Evolutionary conservation across 1,139 yeast species (phyloP).

Genomic region (Yamadazyma dendronema): DNA sequence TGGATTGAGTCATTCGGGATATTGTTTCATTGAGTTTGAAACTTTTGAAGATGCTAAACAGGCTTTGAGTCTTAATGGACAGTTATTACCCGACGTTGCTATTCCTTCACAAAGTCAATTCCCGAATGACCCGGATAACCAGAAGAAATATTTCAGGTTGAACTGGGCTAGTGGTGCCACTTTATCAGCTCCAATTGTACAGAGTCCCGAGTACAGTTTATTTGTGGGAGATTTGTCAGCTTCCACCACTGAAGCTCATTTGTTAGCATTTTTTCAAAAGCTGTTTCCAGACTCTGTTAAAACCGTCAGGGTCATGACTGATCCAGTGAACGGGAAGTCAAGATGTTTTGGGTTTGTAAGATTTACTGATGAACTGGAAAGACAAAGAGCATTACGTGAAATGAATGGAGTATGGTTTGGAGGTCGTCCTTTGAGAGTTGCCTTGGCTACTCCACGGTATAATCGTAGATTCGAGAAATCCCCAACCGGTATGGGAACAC

Average conservation of each 20-base stretch:
- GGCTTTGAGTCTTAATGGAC: constrained; percentile 64
- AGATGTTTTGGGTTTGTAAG: constrained; percentile 78
- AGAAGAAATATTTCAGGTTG: constrained; percentile 59
- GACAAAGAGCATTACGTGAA: constrained; percentile 61
- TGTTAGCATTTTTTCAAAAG: constrained; percentile 64
- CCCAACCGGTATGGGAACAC: neutral
- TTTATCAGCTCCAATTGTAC: constrained; percentile 49
- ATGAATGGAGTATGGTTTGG: constrained; percentile 77
- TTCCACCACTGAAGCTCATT: constrained; percentile 66
- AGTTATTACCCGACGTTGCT: constrained; percentile 56
- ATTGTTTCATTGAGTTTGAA: constrained; percentile 71
- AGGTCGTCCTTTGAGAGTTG: constrained; percentile 72
- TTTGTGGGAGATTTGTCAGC: constrained; percentile 82
- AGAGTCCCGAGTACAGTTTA: constrained; percentile 56
- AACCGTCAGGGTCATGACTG: constrained; percentile 74
- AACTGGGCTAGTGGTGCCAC: constrained; percentile 78
- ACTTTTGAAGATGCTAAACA: constrained; percentile 62
- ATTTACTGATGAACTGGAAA: constrained; percentile 61
- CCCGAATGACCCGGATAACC: constrained; percentile 49
- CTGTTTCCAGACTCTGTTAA: constrained; percentile 60
- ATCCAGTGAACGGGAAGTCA: constrained; percentile 67
- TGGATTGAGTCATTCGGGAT: constrained; percentile 59
- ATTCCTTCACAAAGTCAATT: constrained; percentile 45
- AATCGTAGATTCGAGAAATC: constrained; percentile 13
- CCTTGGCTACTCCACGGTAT: constrained; percentile 61